Percentiles rank a stretch among this genome's conserved stretches.
These are phyloP conservation scores for Bipolaris zeicola DNA, from an alignment of 2,329 filamentous ascomycete species.

Conservation along the genomic window DNA sequence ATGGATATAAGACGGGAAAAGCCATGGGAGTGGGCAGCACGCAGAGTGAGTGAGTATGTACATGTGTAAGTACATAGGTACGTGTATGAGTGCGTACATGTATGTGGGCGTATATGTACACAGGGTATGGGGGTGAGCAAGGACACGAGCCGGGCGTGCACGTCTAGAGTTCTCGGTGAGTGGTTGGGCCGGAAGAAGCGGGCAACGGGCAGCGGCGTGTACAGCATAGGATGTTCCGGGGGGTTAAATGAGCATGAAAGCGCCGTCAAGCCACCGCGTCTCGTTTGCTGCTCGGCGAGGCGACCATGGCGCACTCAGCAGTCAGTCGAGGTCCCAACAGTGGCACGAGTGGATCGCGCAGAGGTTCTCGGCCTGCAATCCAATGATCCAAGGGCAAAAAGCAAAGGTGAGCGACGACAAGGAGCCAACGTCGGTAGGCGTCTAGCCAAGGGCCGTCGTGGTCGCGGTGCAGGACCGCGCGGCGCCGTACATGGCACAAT, in stretches of 20 bases:
- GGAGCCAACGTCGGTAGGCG: conserved; percentile 6
- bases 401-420: not conserved
- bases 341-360: conserved; percentile 3
- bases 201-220: not conserved
- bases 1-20: not conserved
- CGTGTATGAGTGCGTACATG: too few species aligned
- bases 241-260: conserved; percentile 9
- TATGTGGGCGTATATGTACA: not conserved
- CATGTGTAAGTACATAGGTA: too few species aligned
- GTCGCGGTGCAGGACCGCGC: conserved; percentile 10
- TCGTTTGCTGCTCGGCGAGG: conserved; percentile 2
- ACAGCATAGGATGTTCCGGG: not conserved
- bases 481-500: conserved; percentile 1
- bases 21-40: too few species aligned
- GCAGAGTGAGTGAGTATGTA: too few species aligned
- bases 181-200: conserved; percentile 1
- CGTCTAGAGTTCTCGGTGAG: conserved; percentile 3
- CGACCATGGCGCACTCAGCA: not conserved
- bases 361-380: conserved; percentile 10
- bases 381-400: conserved; percentile 4
- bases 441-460: not conserved
- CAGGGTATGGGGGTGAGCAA: not conserved
- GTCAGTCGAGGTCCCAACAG: conserved; percentile 4
- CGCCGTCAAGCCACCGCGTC: not conserved
- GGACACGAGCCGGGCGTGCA: not conserved